Conservation (phyloP, 2,329 filamentous ascomycete genomes). For the Aspergillus tamarii region DNA sequence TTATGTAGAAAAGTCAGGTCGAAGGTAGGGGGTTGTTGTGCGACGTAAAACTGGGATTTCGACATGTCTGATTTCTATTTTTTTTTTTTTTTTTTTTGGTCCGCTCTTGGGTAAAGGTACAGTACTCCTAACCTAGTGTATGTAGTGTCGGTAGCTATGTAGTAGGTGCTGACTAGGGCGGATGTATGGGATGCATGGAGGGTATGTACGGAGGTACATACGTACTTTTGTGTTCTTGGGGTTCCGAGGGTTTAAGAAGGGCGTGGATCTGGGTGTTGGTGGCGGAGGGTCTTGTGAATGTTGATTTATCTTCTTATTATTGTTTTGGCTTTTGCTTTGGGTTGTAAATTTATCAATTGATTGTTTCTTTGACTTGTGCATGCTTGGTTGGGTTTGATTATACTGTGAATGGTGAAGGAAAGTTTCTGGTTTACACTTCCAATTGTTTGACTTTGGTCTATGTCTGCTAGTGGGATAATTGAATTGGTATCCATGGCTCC, state of each 20-base stretch:
- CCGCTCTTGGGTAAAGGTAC: not conserved
- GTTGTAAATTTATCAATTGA: not conserved
- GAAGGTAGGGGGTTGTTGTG: not conserved
- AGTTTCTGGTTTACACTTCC: too few species aligned
- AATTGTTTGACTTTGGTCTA: too few species aligned
- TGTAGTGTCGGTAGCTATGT: not conserved
- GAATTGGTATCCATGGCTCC: constrained; percentile 28
- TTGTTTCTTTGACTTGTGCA: not conserved
- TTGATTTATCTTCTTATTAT: not conserved
- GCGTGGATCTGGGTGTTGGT: not conserved
- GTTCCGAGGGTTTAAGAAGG: not conserved
- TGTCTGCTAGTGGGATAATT: not conserved
- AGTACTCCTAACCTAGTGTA: not conserved
- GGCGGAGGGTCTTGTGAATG: not conserved
- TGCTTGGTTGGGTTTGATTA: too few species aligned
- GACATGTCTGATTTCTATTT: not conserved
- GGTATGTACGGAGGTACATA: not conserved
- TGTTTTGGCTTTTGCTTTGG: not conserved
- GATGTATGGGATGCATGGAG: not conserved
- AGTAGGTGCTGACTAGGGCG: not conserved
- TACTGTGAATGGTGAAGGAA: not conserved
- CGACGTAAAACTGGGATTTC: not conserved
- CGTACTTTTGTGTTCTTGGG: not conserved
- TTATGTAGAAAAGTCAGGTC: too few species aligned
- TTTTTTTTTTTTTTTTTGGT: not conserved